These are phyloP conservation scores for Rhodotorula sp. DNA, from an alignment of 1,284 basidiomycete genomes.

Conservation along the genomic window DNA sequence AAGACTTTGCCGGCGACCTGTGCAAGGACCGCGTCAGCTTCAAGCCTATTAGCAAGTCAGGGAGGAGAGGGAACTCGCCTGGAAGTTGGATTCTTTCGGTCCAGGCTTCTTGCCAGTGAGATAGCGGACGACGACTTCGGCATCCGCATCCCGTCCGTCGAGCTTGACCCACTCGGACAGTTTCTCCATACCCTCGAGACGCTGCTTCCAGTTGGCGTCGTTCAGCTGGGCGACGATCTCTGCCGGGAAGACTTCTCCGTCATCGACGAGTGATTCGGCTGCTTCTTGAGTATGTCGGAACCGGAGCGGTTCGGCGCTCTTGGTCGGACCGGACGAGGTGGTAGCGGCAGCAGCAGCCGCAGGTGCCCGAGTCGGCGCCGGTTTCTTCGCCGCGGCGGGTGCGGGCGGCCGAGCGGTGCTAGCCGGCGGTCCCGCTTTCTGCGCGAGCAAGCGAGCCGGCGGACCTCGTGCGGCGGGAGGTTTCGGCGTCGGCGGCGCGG, in stretches of 20 bases:
- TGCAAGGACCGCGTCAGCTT: neutral
- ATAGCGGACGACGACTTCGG: conserved; percentile 86
- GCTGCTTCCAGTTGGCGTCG: conserved; percentile 89
- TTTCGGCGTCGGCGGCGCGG: neutral
- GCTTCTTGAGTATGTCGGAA: conserved; percentile 90
- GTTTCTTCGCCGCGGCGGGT: conserved; percentile 19
- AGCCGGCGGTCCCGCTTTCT: conserved; percentile 15
- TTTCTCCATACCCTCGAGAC: conserved; percentile 82
- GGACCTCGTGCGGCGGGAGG: conserved; percentile 47
- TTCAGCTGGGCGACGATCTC: conserved; percentile 69
- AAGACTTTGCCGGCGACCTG: conserved; percentile 88
- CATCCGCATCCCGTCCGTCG: conserved; percentile 66
- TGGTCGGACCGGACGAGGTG: too few species aligned
- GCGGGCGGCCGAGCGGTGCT: conserved; percentile 47
- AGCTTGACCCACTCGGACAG: conserved; percentile 79
- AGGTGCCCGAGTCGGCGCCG: conserved; percentile 26
- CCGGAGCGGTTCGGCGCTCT: conserved; percentile 73
- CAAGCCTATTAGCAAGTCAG: neutral
- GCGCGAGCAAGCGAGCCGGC: conserved; percentile 52
- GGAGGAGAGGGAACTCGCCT: conserved; percentile 58
- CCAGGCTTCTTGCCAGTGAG: conserved; percentile 79
- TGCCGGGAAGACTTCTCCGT: conserved; percentile 58
- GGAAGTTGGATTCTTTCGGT: conserved; percentile 98
- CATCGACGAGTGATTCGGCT: conserved; percentile 61
- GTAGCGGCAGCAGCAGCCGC: conserved; percentile 51